phyloP scores from a whole-genome alignment of 2,329 filamentous ascomycete genomes.

The Fusarium ramigenum region DNA sequence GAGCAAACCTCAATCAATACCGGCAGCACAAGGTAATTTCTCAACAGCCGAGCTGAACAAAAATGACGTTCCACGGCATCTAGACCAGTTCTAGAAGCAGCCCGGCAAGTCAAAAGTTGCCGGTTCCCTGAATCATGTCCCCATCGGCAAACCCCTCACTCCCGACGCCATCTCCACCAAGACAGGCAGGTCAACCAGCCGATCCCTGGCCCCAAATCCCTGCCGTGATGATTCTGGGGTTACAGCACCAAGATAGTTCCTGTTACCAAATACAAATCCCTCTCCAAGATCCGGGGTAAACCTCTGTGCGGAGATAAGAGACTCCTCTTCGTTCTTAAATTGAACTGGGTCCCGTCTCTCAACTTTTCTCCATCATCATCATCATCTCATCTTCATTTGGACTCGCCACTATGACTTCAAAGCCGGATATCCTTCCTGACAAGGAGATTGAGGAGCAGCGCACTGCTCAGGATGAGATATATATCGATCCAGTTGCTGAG shows the following conservation, averaged over 20 bases:
- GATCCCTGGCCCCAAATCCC: conserved; percentile 16
- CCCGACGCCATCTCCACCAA: conserved; percentile 14
- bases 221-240: conserved; percentile 22
- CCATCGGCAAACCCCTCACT: conserved; percentile 30
- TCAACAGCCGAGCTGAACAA: not conserved
- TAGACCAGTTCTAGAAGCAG: not conserved
- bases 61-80: not conserved
- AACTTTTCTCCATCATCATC: not conserved
- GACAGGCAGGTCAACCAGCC: conserved; percentile 3
- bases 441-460: conserved; percentile 38
- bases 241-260: not conserved
- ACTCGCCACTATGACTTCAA: conserved; percentile 30
- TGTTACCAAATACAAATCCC: conserved; percentile 10
- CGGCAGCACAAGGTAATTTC: not conserved
- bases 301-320: conserved; percentile 30
- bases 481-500: conserved; percentile 45
- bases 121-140: conserved; percentile 21
- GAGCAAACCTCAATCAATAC: fast-evolving
- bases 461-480: conserved; percentile 29
- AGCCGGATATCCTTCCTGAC: conserved; percentile 14
- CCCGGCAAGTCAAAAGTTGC: conserved; percentile 18
- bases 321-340: conserved; percentile 21
- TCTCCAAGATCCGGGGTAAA: conserved; percentile 26
- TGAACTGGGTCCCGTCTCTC: not conserved
- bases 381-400: too few relatives aligned